Evolutionary conservation across 1,139 yeast species (phyloP).

Genomic region (Nadsonia starkeyi-henricii): DNA sequence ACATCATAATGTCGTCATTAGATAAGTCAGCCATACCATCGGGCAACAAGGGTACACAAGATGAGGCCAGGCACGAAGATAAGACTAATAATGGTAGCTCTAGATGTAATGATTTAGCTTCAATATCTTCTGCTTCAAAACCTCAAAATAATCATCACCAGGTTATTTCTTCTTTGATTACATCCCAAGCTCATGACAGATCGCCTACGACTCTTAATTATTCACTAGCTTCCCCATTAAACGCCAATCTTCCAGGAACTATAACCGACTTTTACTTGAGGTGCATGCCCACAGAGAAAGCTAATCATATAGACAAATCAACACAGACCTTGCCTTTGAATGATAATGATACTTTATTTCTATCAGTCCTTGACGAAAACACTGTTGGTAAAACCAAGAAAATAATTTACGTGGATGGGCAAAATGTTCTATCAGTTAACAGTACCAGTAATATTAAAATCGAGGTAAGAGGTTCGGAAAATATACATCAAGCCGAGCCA

Average conservation of each 20-base stretch:
- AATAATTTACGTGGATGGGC: not conserved
- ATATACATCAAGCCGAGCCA: too few relatives aligned
- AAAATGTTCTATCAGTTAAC: not conserved
- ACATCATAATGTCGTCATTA: too few relatives aligned
- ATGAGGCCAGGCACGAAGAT: too few relatives aligned
- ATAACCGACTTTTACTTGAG: not conserved
- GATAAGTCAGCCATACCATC: too few relatives aligned
- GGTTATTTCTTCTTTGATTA: not conserved
- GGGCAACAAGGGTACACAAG: too few relatives aligned
- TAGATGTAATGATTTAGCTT: too few relatives aligned
- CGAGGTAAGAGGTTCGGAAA: too few relatives aligned
- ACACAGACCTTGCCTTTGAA: not conserved
- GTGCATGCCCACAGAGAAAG: not conserved
- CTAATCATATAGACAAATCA: not conserved
- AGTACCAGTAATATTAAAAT: not conserved
- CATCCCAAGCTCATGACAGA: not conserved
- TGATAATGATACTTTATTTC: not conserved
- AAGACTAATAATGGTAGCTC: too few relatives aligned
- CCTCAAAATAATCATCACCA: too few relatives aligned
- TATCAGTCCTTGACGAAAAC: not conserved
- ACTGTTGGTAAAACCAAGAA: not conserved
- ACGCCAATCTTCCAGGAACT: not conserved
- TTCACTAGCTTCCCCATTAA: too few relatives aligned
- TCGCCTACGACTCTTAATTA: not conserved
- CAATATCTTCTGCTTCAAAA: too few relatives aligned